Evolutionary conservation across 331 rosid genomes (phyloP).

Genomic region (Cucumis variabilis): DNA sequence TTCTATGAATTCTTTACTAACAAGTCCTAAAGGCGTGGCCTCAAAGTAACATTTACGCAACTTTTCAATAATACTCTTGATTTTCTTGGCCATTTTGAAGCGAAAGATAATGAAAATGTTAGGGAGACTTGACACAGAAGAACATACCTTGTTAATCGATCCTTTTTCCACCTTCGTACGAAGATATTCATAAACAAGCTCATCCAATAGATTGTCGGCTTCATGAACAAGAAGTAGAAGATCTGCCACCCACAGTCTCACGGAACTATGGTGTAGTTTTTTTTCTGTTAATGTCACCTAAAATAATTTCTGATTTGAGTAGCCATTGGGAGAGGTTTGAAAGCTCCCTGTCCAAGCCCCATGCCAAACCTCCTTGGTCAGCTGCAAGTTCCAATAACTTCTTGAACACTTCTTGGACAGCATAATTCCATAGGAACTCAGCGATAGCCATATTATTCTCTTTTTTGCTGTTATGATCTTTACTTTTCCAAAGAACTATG

Average conservation of each 20-base stretch:
- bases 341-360: not conserved
- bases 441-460: not conserved
- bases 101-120: not conserved
- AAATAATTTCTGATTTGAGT: not conserved
- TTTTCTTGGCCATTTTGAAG: not conserved
- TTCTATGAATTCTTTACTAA: not conserved
- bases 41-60: not conserved
- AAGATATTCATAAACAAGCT: not conserved
- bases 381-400: not conserved
- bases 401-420: not conserved
- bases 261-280: not conserved
- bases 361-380: not conserved
- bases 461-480: not conserved
- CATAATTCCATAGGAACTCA: not conserved
- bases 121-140: not conserved
- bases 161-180: not conserved
- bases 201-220: not conserved
- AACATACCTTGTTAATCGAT: not conserved
- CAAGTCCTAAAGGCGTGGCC: slow-evolving; percentile 1
- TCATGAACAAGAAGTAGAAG: not conserved
- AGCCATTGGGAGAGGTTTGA: not conserved
- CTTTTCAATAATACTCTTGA: not conserved
- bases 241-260: not conserved
- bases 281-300: not conserved
- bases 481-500: not conserved